Conservation (phyloP, 257 asterid species). For the Phtheirospermum japonicum region DNA sequence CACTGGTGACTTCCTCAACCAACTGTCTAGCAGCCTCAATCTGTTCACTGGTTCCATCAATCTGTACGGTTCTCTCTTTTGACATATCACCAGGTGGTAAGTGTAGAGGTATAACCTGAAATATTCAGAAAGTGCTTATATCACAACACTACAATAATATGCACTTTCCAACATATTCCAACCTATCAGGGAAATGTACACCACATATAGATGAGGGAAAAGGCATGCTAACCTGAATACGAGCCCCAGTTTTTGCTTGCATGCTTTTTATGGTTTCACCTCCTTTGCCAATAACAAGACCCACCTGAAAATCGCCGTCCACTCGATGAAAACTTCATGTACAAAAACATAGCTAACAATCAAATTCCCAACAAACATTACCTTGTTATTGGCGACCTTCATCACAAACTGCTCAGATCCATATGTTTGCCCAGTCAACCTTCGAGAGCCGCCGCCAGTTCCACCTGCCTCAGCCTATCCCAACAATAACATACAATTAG, state of each 20-base stretch:
- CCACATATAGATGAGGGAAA: background rate
- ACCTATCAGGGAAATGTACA: background rate
- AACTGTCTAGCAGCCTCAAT: slow-evolving; percentile 70
- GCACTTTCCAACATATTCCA: background rate
- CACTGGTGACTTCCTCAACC: slow-evolving; percentile 66
- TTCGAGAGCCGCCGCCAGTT: slow-evolving; percentile 52
- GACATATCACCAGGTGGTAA: slow-evolving; percentile 83
- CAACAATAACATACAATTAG: slow-evolving; percentile 18
- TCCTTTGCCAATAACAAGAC: slow-evolving; percentile 93
- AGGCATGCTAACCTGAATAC: slow-evolving; percentile 58
- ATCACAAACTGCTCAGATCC: slow-evolving; percentile 63
- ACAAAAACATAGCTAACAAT: background rate
- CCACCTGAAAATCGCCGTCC: slow-evolving; percentile 49
- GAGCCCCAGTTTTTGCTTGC: slow-evolving; percentile 87
- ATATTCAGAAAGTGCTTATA: slow-evolving; percentile 4
- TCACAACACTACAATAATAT: background rate
- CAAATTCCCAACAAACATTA: slow-evolving; percentile 20
- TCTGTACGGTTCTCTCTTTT: slow-evolving; percentile 66
- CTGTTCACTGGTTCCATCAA: slow-evolving; percentile 72
- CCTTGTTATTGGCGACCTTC: slow-evolving; percentile 79
- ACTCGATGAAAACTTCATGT: background rate
- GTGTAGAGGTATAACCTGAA: slow-evolving; percentile 78
- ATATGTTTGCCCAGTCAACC: slow-evolving; percentile 45
- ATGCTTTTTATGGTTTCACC: slow-evolving; percentile 85
- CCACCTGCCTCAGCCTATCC: slow-evolving; percentile 64